phyloP scores from a whole-genome alignment of 306 rosid species.

The Adenanthera pavonina region DNA sequence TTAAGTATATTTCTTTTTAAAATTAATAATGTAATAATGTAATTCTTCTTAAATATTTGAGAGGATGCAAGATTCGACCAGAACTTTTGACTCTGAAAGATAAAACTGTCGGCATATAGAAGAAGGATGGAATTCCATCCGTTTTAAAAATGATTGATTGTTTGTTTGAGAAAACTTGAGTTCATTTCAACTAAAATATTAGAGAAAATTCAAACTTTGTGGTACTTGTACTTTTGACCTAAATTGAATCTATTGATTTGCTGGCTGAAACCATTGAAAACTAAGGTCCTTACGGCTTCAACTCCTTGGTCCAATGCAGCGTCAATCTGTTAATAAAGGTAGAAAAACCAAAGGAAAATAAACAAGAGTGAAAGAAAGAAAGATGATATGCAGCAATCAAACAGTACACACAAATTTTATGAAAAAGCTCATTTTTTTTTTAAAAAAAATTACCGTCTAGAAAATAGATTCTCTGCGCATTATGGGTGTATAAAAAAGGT shows the following conservation, averaged over 20 bases:
- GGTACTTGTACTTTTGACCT: constrained; percentile 86
- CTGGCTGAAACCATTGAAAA: constrained; percentile 65
- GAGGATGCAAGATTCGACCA: background rate
- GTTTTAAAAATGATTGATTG: constrained; percentile 8
- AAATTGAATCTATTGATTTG: constrained; percentile 73
- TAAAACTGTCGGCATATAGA: constrained; percentile 21
- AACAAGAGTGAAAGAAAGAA: background rate
- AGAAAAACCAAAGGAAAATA: background rate
- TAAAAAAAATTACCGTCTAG: background rate
- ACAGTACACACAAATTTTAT: background rate
- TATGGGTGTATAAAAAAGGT: too few relatives aligned
- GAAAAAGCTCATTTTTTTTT: background rate
- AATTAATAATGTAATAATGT: too few relatives aligned
- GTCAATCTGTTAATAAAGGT: constrained; percentile 64
- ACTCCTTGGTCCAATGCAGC: constrained; percentile 80
- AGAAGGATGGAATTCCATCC: constrained; percentile 25
- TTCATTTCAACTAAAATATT: background rate
- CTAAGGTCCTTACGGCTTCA: constrained; percentile 68
- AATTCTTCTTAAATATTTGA: background rate
- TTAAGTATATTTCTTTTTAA: background rate
- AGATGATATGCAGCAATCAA: background rate
- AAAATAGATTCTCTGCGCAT: too few relatives aligned
- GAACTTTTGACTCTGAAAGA: background rate
- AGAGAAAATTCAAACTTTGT: constrained; percentile 60
- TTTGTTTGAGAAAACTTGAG: background rate